Evolutionary conservation across 139 green algal species (phyloP).

Genomic region (Auxenochlorella pyrenoidosa): DNA sequence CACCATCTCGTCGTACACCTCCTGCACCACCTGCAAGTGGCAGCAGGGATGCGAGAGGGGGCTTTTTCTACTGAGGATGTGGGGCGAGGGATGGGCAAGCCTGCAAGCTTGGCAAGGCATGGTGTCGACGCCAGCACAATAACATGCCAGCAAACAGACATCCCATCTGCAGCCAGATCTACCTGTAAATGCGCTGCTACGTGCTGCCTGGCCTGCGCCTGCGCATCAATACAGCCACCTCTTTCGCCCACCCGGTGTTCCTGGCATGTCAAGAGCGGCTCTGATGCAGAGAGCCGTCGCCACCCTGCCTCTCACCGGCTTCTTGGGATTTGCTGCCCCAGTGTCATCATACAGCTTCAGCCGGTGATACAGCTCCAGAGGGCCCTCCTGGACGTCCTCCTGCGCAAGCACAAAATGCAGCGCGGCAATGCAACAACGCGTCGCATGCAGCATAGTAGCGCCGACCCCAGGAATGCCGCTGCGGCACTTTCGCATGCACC

Average conservation of each 20-base stretch:
- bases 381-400: conserved; percentile 70
- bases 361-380: conserved; percentile 80
- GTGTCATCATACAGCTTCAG: conserved; percentile 83
- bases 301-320: conserved; percentile 60
- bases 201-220: too few species aligned
- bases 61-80: too few species aligned
- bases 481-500: neutral
- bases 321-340: conserved; percentile 62
- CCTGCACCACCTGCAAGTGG: conserved; percentile 54
- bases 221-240: too few species aligned
- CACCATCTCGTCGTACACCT: conserved; percentile 93
- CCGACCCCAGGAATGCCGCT: neutral
- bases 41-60: neutral
- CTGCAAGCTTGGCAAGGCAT: too few species aligned
- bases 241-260: too few species aligned
- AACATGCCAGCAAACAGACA: too few species aligned
- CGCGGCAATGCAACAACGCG: neutral
- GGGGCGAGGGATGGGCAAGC: too few species aligned
- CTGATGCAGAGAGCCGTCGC: neutral
- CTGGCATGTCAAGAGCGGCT: too few species aligned
- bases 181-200: too few species aligned
- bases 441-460: neutral
- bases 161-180: too few species aligned
- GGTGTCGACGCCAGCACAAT: too few species aligned
- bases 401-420: conserved; percentile 66